phyloP scores from a whole-genome alignment of 2,329 filamentous ascomycete species.

The Amauroascus niger region DNA sequence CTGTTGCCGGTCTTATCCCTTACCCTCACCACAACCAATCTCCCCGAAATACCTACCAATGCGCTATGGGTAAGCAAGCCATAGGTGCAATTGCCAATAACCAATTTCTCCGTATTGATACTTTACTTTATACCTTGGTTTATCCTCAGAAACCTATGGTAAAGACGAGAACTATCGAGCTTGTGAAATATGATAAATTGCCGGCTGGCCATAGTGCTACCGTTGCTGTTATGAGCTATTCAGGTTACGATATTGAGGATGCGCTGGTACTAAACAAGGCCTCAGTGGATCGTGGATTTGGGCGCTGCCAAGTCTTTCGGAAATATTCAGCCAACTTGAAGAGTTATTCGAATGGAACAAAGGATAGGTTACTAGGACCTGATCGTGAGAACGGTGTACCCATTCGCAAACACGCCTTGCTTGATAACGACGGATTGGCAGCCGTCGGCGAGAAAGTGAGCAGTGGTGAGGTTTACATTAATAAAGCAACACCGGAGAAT shows the following conservation, averaged over 20 bases:
- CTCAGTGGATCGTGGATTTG: constrained; percentile 88
- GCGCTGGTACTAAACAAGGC: constrained; percentile 94
- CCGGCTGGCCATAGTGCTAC: constrained; percentile 95
- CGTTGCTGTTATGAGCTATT: constrained; percentile 98
- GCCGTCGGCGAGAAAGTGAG: constrained; percentile 73
- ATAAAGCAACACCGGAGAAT: constrained; percentile 78
- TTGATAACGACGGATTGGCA: constrained; percentile 81
- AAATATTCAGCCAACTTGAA: constrained; percentile 83
- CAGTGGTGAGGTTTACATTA: constrained; percentile 74
- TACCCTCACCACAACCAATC: constrained; percentile 99
- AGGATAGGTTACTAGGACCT: constrained; percentile 51
- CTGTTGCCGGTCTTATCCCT: constrained; percentile 90
- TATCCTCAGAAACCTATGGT: constrained; percentile 98
- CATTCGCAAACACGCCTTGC: constrained; percentile 58
- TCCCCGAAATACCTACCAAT: constrained; percentile 96
- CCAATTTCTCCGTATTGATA: constrained; percentile 94
- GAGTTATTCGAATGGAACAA: constrained; percentile 72
- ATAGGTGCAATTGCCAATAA: constrained; percentile 98
- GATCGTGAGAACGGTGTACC: constrained; percentile 54
- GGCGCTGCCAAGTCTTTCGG: constrained; percentile 93
- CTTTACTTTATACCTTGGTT: constrained; percentile 88
- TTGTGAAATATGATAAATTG: constrained; percentile 94
- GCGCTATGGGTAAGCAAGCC: constrained; percentile 99
- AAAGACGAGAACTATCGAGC: constrained; percentile 90
- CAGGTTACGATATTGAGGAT: constrained; percentile 98